Evolutionary conservation across 2,329 filamentous ascomycete species (phyloP), one percentile per base, ranked within the genome.

Genomic region (Cordyceps fumosorosea): DNA sequence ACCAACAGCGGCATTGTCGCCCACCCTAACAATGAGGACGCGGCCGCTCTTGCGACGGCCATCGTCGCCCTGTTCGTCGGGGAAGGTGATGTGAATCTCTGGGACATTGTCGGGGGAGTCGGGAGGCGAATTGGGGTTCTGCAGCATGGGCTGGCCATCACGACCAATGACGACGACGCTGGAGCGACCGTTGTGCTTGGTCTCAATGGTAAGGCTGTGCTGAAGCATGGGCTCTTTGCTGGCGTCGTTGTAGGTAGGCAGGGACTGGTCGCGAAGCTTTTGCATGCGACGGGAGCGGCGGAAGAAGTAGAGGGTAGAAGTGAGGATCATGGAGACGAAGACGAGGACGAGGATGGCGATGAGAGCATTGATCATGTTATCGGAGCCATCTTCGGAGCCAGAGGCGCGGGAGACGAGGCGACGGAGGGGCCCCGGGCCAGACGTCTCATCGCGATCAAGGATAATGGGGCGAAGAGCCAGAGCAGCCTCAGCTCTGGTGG

Each of bases 11-110:
- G 90, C 89, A 65, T 86, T 89, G 67, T 98, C 95, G 65, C 93
- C 92, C 57, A 98, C 91, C 58, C 91, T 86, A 62, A 99, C 93
- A 42, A 98, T 86, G 24, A 99, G 89, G 57, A 98, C 92, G 37
- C 93, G 87, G 40, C 93, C 93, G 67, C 89, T 91, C 78, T 89
- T 89, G 69, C 84, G 83, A 75, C 87, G 91, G 68, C 93, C 93
- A 60, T 85, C 80, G 67, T 91, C 90, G 72, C 97, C 93, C 68
- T 96, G 88, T 80, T 98, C 95, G 69, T 96, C 91, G 18, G 95
- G 95, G 80, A 99, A 98, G 42, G 95, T 98, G 75, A 99, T 96
- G 76, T 93, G 91, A 71, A 99, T 99, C 78, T 98, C 90, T 22
- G 95, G 95, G 32, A 98, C 84, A 67, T 89, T 89, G 75, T 85